Base-by-base conservation (phyloP, 257 asterid genomes). In the Gardenia jasminoides region DNA sequence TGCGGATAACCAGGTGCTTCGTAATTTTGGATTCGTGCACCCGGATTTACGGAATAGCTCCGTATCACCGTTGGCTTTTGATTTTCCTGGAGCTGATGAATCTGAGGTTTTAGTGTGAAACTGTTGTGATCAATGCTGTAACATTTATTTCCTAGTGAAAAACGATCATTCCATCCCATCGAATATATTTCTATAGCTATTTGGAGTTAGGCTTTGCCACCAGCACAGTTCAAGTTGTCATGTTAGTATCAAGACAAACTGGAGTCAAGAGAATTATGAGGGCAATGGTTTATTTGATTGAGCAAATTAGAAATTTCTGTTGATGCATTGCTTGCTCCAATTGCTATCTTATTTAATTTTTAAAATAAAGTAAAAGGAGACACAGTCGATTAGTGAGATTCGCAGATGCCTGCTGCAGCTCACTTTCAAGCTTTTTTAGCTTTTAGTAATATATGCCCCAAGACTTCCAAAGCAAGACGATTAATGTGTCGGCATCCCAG, bases 1-100 rank as follows among this genome's bases (percentile, higher is more conserved):
- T 26, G 97, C 93, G 6, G 95, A 92, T 81, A 89, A 91, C 87
- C 97, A 92, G 67, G 97, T 91, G 78, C 66, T 92, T 7, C 79
- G 89, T 12, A 87, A 76, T 72, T 91, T 81, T 47, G 97, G 97
- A 0, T 91, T 90, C 80, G 66, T 80, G 85, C 96, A 85, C 50
- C 84, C 86, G 36, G 85, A 85, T 72, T 2, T 90, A 20, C 47
- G 73, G 30, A 85, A 89, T 31, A 69, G 91, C 24, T 64, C 75
- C 0, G 86, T 88, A 4, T 47, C 39, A 11, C 90, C 93, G 8
- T 46, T 84, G 81, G 86, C 89, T 20, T 86, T 83, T 10, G 90
- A 89, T 85, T 86, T 80, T 76, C 89, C 85, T 0, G 75, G 76
- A 31, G 62, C 62, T 20, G 80, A 71, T 16, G 82, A 74, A 41